Percentiles rank a stretch among this genome's conserved stretches.
Conservation (phyloP, 495 filamentous ascomycete genomes). For the Niebla homalea region DNA sequence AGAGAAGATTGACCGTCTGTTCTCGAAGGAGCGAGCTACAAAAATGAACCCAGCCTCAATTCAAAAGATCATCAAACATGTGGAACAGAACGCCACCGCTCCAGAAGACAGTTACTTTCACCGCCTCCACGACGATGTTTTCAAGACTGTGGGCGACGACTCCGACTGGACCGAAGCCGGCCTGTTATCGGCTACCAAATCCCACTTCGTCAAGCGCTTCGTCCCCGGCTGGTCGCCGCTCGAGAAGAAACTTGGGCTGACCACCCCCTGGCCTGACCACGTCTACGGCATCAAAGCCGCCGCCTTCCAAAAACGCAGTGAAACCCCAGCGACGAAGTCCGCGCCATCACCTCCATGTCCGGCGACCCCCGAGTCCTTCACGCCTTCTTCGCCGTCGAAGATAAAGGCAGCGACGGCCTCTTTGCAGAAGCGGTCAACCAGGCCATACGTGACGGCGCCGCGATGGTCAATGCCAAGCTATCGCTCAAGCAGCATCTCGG, state of each 20-base stretch:
- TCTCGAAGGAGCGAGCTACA: not conserved
- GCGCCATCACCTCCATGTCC: not conserved
- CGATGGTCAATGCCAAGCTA: not conserved
- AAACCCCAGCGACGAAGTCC: not conserved
- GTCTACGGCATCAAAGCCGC: conserved; percentile 1
- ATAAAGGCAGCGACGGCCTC: not conserved
- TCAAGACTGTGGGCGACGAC: not conserved
- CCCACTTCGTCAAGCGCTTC: not conserved
- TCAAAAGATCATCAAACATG: not conserved
- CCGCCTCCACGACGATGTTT: not conserved
- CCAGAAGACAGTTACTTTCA: conserved; percentile 1
- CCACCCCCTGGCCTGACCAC: not conserved
- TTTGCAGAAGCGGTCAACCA: not conserved
- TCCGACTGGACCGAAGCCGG: not conserved
- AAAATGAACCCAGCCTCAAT: not conserved
- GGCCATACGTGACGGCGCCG: not conserved
- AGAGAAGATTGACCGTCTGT: not conserved
- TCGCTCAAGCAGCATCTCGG: not conserved
- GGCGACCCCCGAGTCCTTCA: not conserved
- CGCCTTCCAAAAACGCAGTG: not conserved
- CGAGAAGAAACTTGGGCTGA: not conserved
- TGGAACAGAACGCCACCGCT: not conserved
- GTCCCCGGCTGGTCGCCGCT: not conserved
- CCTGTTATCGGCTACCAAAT: not conserved
- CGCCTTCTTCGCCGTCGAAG: conserved; percentile 3